phyloP scores from a whole-genome alignment of 1,284 basidiomycete genomes.

The Cutaneotrichosporon daszewskae region DNA sequence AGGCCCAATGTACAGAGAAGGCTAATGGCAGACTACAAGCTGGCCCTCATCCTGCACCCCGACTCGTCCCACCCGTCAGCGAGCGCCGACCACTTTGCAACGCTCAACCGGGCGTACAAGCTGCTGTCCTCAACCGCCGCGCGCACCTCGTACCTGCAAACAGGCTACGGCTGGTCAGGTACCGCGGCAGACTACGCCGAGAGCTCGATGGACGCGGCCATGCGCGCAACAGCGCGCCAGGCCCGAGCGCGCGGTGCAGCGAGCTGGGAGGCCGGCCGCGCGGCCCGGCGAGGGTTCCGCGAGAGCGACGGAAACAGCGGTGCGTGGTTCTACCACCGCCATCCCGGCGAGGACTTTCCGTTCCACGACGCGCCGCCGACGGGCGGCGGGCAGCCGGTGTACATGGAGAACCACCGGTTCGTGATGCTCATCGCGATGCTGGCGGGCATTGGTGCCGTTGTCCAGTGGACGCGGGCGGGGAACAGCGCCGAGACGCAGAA shows the following conservation, averaged over 20 bases:
- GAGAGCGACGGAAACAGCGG: constrained; percentile 28
- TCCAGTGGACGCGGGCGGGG: constrained; percentile 17
- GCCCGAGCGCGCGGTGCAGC: constrained; percentile 28
- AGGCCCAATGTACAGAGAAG: neutral
- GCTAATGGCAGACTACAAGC: constrained; percentile 37
- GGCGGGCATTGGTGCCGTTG: constrained; percentile 2
- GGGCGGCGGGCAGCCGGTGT: constrained; percentile 12
- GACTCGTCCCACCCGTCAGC: constrained; percentile 45
- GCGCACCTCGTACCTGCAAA: constrained; percentile 33
- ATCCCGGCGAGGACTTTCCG: constrained; percentile 12
- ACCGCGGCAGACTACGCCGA: constrained; percentile 1
- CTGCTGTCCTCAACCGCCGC: constrained; percentile 33
- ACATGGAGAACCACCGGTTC: constrained; percentile 16
- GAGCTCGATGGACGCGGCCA: constrained; percentile 18
- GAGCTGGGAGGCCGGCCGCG: constrained; percentile 15
- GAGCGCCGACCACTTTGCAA: constrained; percentile 40
- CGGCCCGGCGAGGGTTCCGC: constrained; percentile 18
- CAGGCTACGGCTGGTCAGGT: constrained; percentile 39
- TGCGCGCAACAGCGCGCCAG: constrained; percentile 27
- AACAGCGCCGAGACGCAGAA: constrained; percentile 20
- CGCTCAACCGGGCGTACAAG: constrained; percentile 42
- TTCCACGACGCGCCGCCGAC: constrained; percentile 6
- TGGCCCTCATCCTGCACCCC: constrained; percentile 45
- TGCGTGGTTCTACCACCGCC: constrained; percentile 19
- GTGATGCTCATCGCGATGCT: constrained; percentile 9